Conservation (phyloP, 2,329 filamentous ascomycete species). For the Aspergillus luchuensis region DNA sequence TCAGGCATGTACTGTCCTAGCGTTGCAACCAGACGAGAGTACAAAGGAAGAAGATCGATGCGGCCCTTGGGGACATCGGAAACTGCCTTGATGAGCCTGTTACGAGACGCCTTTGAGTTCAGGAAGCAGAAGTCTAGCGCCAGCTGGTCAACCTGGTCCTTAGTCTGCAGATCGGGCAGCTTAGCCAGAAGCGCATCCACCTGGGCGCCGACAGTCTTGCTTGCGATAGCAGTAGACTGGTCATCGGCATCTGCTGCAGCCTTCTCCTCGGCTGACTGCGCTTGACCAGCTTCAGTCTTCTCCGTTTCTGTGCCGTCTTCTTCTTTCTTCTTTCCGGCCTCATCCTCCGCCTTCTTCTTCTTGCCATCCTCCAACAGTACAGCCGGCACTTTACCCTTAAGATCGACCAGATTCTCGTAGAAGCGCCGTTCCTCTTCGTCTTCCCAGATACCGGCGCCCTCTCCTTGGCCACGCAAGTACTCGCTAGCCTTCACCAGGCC, state of each 20-base stretch:
- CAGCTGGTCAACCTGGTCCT: conserved; percentile 86
- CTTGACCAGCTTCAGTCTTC: conserved; percentile 39
- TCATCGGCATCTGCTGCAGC: conserved; percentile 66
- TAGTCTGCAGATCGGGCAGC: conserved; percentile 87
- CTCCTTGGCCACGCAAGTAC: conserved; percentile 84
- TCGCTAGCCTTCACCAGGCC: conserved; percentile 92
- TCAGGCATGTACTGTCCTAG: conserved; percentile 93
- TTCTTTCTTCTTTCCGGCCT: conserved; percentile 75
- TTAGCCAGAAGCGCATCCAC: conserved; percentile 87
- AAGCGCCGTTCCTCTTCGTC: conserved; percentile 97
- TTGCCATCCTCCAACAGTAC: conserved; percentile 92
- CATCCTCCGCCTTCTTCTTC: conserved; percentile 90
- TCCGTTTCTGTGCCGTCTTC: conserved; percentile 51
- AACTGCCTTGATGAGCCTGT: conserved; percentile 86
- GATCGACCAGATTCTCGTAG: conserved; percentile 93
- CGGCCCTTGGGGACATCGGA: conserved; percentile 95
- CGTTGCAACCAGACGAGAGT: conserved; percentile 90
- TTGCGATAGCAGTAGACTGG: conserved; percentile 89
- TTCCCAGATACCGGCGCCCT: conserved; percentile 95
- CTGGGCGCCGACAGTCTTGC: conserved; percentile 96
- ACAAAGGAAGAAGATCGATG: conserved; percentile 84
- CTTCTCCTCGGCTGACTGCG: conserved; percentile 53
- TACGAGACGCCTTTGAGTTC: conserved; percentile 96
- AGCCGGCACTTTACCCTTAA: conserved; percentile 92
- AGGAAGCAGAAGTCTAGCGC: conserved; percentile 97